These are phyloP conservation scores for Erysimum cheiranthoides DNA, from an alignment of 345 rosid genomes.

Conservation along the genomic window DNA sequence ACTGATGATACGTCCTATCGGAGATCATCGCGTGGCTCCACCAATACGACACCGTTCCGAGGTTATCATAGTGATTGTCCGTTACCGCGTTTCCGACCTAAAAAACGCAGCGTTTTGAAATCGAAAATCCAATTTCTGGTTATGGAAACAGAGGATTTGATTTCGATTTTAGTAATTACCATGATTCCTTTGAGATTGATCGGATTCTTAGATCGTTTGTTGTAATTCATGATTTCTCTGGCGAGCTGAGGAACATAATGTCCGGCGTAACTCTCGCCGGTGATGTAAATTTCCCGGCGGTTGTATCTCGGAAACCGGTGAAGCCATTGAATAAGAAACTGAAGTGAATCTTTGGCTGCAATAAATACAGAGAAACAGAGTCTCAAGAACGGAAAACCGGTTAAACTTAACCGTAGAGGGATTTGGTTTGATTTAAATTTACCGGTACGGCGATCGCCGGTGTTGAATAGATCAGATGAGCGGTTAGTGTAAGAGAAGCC, in stretches of 20 bases:
- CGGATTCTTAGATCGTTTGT: conserved; percentile 60
- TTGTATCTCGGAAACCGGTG: conserved; percentile 83
- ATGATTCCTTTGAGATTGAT: conserved; percentile 86
- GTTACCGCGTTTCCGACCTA: conserved; percentile 99
- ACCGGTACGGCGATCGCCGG: conserved; percentile 94
- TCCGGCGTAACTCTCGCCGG: conserved; percentile 99
- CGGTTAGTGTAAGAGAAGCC: conserved; percentile 97
- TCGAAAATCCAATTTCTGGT: no score
- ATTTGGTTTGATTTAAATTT: neutral
- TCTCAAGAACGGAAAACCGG: neutral
- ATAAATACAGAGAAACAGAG: conserved; percentile 3
- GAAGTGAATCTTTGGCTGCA: conserved; percentile 85
- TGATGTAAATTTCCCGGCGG: conserved; percentile 67
- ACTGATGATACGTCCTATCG: conserved; percentile 77
- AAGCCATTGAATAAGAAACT: conserved; percentile 79
- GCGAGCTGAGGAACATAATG: conserved; percentile 98
- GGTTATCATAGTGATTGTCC: conserved; percentile 88
- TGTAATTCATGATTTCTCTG: conserved; percentile 68
- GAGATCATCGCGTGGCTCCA: conserved; percentile 99
- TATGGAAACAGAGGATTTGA: conserved; percentile 19
- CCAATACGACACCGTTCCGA: conserved; percentile 97
- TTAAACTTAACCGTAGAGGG: neutral
- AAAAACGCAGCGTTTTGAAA: conserved; percentile 8
- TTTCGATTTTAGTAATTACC: conserved; percentile 50
- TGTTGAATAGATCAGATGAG: conserved; percentile 74